These are phyloP conservation scores for Bjerkandera adusta DNA, from an alignment of 1,284 basidiomycete genomes.

Conservation along the genomic window DNA sequence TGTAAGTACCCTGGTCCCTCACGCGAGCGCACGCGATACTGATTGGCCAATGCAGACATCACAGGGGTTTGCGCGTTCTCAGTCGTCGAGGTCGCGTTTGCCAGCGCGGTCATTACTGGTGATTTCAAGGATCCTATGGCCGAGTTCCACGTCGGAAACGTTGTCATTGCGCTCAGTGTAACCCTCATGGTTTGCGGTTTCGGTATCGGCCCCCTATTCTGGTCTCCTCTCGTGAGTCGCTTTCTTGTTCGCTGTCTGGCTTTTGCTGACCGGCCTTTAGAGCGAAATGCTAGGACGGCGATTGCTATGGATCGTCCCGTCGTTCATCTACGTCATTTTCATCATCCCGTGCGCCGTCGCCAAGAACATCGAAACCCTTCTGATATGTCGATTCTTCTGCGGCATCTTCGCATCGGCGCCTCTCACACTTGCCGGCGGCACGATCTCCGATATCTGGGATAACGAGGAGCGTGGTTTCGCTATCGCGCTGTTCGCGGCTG, in stretches of 20 bases:
- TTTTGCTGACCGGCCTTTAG: slow-evolving; percentile 40
- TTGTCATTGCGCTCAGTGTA: slow-evolving; percentile 41
- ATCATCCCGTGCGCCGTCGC: slow-evolving; percentile 42
- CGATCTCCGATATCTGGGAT: slow-evolving; percentile 68
- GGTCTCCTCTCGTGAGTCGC: slow-evolving; percentile 32
- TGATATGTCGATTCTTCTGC: slow-evolving; percentile 62
- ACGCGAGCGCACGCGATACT: slow-evolving; percentile 37
- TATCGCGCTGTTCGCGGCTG: slow-evolving; percentile 58
- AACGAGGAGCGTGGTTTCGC: slow-evolving; percentile 59
- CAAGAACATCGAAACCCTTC: slow-evolving; percentile 60
- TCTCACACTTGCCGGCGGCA: slow-evolving; percentile 58
- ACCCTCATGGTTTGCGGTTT: slow-evolving; percentile 59
- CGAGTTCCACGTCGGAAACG: slow-evolving; percentile 46
- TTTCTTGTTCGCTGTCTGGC: background rate
- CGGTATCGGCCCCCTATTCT: slow-evolving; percentile 45
- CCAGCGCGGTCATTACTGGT: slow-evolving; percentile 54
- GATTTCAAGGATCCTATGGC: slow-evolving; percentile 38
- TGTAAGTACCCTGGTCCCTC: slow-evolving; percentile 36
- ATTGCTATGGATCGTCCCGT: slow-evolving; percentile 42
- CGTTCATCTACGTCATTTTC: slow-evolving; percentile 48
- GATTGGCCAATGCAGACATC: slow-evolving; percentile 29
- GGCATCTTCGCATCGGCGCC: slow-evolving; percentile 71
- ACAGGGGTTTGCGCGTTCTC: slow-evolving; percentile 24
- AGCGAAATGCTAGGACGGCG: slow-evolving; percentile 60
- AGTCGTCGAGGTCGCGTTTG: slow-evolving; percentile 47